These are phyloP conservation scores for Aegilops sharonensis DNA, from an alignment of 176 grass and related monocot genomes.

Conservation along the genomic window DNA sequence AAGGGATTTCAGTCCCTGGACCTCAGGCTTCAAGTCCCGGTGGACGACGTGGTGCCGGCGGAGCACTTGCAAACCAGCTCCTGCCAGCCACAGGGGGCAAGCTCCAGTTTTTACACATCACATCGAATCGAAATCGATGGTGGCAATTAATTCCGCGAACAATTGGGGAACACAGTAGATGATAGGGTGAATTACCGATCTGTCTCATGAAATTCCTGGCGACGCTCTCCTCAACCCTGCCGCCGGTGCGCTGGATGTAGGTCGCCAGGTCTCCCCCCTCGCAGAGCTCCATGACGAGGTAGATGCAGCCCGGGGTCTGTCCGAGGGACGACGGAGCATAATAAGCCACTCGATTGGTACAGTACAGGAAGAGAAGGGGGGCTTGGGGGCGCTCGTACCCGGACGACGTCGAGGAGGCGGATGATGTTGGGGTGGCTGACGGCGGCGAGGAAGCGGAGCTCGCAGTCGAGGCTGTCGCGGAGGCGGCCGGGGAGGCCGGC, in stretches of 20 bases:
- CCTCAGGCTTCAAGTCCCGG: conserved; percentile 68
- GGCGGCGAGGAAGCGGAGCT: conserved; percentile 52
- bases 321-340: neutral
- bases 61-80: conserved; percentile 56
- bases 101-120: neutral
- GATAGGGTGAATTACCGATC: conserved; percentile 25
- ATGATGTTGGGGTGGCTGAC: conserved; percentile 63
- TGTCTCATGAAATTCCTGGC: conserved; percentile 54
- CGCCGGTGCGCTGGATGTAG: conserved; percentile 38
- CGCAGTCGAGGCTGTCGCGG: conserved; percentile 60
- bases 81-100: conserved; percentile 51
- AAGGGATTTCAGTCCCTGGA: conserved; percentile 11
- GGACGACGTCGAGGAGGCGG: conserved; percentile 55
- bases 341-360: neutral
- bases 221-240: conserved; percentile 34
- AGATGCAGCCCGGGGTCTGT: conserved; percentile 40
- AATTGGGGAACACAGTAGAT: too few species aligned
- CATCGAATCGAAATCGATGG: neutral
- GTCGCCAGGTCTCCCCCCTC: conserved; percentile 39
- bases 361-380: neutral
- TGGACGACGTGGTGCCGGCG: conserved; percentile 57
- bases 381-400: neutral
- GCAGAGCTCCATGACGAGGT: conserved; percentile 57
- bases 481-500: conserved; percentile 38
- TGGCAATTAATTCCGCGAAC: neutral